Percentiles rank a stretch among this genome's conserved stretches.
Conservation (phyloP, 2,329 filamentous ascomycete species). For the Tolypocladium album region DNA sequence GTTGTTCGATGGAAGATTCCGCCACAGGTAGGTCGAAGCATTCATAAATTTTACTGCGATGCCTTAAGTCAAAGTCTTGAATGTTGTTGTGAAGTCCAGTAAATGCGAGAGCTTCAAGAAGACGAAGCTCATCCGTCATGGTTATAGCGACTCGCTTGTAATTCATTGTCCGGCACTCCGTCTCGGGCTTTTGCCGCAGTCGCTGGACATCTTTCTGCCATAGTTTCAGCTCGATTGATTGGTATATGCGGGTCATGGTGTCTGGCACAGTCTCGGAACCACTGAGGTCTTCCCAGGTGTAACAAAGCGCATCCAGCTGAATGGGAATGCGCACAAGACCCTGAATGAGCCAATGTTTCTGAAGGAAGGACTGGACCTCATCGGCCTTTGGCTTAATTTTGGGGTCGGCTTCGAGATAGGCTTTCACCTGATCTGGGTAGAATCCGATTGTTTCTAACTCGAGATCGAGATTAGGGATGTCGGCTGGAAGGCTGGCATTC, state of each 20-base stretch:
- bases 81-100: conserved; percentile 19
- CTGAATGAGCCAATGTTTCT: conserved; percentile 18
- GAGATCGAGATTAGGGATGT: conserved; percentile 15
- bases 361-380: conserved; percentile 21
- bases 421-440: conserved; percentile 20
- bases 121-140: conserved; percentile 6
- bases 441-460: conserved; percentile 31
- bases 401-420: conserved; percentile 14
- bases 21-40: background rate
- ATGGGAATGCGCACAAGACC: conserved; percentile 30
- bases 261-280: conserved; percentile 4
- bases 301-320: conserved; percentile 32
- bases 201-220: conserved; percentile 26
- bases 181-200: conserved; percentile 12
- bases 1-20: background rate
- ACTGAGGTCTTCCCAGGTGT: conserved; percentile 17
- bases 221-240: conserved; percentile 19
- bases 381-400: conserved; percentile 3
- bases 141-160: conserved; percentile 1
- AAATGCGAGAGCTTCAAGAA: conserved; percentile 25
- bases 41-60: conserved; percentile 10
- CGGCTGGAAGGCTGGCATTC: conserved; percentile 5
- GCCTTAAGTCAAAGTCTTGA: conserved; percentile 17
- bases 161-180: conserved; percentile 5
- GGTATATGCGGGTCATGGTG: conserved; percentile 26